These are phyloP conservation scores for Backusella liffmaniae DNA, from an alignment of 192 early-diverging fungal species.

Conservation along the genomic window DNA sequence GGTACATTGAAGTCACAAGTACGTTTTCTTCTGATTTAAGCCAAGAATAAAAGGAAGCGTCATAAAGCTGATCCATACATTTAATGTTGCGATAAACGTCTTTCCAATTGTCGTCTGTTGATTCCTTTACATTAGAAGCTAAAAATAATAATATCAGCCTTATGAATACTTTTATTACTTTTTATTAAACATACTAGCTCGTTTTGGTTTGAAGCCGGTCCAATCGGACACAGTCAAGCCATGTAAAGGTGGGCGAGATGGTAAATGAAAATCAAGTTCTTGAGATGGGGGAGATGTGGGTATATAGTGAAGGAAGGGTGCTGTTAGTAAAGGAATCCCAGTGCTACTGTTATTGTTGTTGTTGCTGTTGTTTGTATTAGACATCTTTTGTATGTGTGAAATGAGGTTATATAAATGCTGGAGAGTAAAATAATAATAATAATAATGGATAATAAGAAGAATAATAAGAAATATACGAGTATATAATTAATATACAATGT, in stretches of 20 bases:
- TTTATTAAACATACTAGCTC: not conserved
- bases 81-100: constrained; percentile 72
- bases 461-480: not conserved
- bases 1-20: constrained; percentile 62
- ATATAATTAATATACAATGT: not conserved
- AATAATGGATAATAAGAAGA: not conserved
- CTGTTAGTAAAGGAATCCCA: constrained; percentile 15
- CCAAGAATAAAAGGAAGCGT: constrained; percentile 76
- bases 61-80: constrained; percentile 75
- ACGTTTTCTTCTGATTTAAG: constrained; percentile 75
- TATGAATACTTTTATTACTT: not conserved
- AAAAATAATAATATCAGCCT: not conserved
- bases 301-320: constrained; percentile 17
- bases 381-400: not conserved
- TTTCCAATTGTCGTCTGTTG: constrained; percentile 49
- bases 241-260: constrained; percentile 22
- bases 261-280: constrained; percentile 25
- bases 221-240: constrained; percentile 24
- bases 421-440: not conserved
- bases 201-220: constrained; percentile 15
- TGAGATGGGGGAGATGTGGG: constrained; percentile 18
- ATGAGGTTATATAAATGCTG: not conserved
- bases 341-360: not conserved
- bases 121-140: not conserved
- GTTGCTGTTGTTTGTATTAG: not conserved